Base-by-base conservation (phyloP, 1,284 basidiomycete genomes). In the Abortiporus biennis region DNA sequence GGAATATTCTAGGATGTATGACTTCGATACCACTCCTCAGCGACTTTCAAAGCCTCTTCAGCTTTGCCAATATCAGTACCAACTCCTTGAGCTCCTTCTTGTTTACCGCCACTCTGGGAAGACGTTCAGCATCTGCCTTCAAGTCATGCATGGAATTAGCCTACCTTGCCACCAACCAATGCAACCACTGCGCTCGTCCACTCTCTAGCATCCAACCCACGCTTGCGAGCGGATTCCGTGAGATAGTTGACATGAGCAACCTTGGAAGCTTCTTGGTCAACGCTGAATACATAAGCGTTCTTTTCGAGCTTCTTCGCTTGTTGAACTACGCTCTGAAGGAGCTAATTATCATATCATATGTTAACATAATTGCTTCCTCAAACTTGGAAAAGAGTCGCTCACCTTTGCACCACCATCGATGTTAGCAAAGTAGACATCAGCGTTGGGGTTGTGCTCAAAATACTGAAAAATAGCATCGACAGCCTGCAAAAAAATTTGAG, bases 201-300 rank as follows among this genome's bases (percentile, higher is more conserved):
- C 19, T 64, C 68, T 48, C 90, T 85, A 20, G 86, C 92, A 60
- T 92, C 85, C 40, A 88, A 70, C 6, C 80, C 80, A 52, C 77
- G 74, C 16, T 61, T 68, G 58, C 85, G 86, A 19, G 74, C 59
- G 2, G 64, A 56, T 15, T 77, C 72, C 1, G 94, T 81, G 35
- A 98, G 74, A 56, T 74, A 85, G 66, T 97, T 98, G 44, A 85
- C 83, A 60, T 98, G 94, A 1, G 85, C 81, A 45, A 98, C 83
- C 63, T 91, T 95, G 47, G 73, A 75, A 24, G 69, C 72, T 46
- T 78, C 76, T 1, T 56, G 43, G 54, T 95, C 89, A 15, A 79
- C 70, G 55, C 84, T 90, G 71, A 99, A 90, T 19, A 96, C 78
- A 65, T 97, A 99, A 17, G 89, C 74, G 3, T 88, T 78, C 65